These are phyloP conservation scores for Meira miltonrushii DNA, from an alignment of 1,284 basidiomycete genomes.

Conservation along the genomic window DNA sequence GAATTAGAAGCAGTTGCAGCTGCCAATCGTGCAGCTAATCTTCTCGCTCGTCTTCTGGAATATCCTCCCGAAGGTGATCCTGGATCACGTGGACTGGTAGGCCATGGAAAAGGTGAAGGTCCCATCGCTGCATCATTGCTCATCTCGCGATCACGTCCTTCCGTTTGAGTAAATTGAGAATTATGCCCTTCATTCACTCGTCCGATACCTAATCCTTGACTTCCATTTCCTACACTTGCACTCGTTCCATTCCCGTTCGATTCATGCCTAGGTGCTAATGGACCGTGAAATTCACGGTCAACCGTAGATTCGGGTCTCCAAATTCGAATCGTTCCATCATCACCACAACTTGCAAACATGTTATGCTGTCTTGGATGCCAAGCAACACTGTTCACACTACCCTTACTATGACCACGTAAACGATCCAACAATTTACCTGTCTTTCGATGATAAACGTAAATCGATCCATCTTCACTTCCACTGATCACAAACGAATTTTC, in stretches of 20 bases:
- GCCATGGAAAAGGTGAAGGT: conserved; percentile 14
- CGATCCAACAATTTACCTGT: conserved; percentile 75
- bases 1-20: background rate
- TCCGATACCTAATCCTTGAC: background rate
- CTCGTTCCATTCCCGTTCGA: background rate
- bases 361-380: conserved; percentile 81
- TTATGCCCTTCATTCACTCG: background rate
- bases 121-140: background rate
- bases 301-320: conserved; percentile 26
- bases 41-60: background rate
- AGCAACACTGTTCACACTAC: conserved; percentile 88
- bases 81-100: conserved; percentile 5
- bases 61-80: background rate
- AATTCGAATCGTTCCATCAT: conserved; percentile 42
- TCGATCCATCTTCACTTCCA: conserved; percentile 81
- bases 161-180: background rate
- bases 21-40: background rate
- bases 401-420: conserved; percentile 73
- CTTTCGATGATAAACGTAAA: conserved; percentile 89
- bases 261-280: background rate
- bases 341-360: conserved; percentile 69
- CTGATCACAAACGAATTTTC: conserved; percentile 83
- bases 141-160: background rate
- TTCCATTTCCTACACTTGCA: background rate
- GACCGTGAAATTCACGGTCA: background rate